Evolutionary conservation across 345 rosid genomes (phyloP).

Genomic region (rapeseed (Brassica napus)): DNA sequence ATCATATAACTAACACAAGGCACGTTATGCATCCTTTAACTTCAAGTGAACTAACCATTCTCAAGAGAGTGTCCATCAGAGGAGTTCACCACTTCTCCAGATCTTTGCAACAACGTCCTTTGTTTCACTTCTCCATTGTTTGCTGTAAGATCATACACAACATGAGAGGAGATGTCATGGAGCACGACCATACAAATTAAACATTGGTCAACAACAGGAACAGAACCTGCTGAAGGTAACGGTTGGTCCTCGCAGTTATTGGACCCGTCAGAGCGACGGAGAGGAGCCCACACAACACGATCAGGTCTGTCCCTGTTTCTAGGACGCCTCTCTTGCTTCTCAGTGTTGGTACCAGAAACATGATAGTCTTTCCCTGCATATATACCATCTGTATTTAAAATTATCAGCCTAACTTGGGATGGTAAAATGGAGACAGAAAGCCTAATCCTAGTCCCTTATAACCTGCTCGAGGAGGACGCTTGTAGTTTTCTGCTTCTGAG

Average conservation of each 20-base stretch:
- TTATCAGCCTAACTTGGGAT: slow-evolving; percentile 12
- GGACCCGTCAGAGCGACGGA: slow-evolving; percentile 55
- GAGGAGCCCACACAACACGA: slow-evolving; percentile 70
- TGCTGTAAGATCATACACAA: slow-evolving; percentile 28
- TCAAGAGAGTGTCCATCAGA: slow-evolving; percentile 40
- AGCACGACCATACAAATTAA: slow-evolving; percentile 8
- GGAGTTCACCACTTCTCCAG: slow-evolving; percentile 24
- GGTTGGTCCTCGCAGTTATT: slow-evolving; percentile 48
- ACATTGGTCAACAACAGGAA: neutral
- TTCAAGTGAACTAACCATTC: slow-evolving; percentile 43
- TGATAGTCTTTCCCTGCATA: slow-evolving; percentile 48
- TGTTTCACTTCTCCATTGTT: slow-evolving; percentile 46
- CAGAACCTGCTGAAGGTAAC: slow-evolving; percentile 47
- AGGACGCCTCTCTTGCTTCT: slow-evolving; percentile 53
- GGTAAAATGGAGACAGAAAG: slow-evolving; percentile 24
- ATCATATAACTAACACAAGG: neutral
- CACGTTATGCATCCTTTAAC: neutral
- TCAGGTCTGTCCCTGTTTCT: slow-evolving; percentile 73
- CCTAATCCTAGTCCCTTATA: slow-evolving; percentile 19
- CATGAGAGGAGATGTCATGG: slow-evolving; percentile 7
- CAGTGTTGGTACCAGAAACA: slow-evolving; percentile 44
- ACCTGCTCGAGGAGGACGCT: slow-evolving; percentile 43
- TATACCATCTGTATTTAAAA: slow-evolving; percentile 41
- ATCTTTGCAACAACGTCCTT: slow-evolving; percentile 25
- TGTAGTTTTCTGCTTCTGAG: slow-evolving; percentile 39